Evolutionary conservation across 305 asterid genomes (phyloP).

Genomic region (Fraxinus latifolia): DNA sequence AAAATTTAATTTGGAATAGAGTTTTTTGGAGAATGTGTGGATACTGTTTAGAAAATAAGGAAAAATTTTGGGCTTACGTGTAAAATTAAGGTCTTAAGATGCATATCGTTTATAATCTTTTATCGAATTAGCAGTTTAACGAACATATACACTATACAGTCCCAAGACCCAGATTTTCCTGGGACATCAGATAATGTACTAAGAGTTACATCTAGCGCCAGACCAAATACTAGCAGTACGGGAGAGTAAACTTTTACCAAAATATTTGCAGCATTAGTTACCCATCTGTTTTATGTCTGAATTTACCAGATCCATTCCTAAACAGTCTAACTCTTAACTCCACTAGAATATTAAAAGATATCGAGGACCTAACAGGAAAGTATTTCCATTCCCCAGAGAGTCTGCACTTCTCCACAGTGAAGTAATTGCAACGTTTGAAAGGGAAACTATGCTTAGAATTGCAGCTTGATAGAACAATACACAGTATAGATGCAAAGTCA

Average conservation of each 20-base stretch:
- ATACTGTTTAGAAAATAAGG: neutral
- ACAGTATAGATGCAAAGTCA: neutral
- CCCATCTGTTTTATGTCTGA: neutral
- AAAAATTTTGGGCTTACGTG: too few relatives aligned
- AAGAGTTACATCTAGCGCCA: neutral
- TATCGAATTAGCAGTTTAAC: neutral
- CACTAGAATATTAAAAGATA: neutral
- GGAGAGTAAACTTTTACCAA: neutral
- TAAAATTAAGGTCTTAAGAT: neutral
- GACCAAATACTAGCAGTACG: neutral
- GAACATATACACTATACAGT: neutral
- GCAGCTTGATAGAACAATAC: slow-evolving; percentile 19
- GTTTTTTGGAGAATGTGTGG: neutral
- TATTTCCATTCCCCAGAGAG: slow-evolving; percentile 2
- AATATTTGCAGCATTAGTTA: slow-evolving; percentile 5
- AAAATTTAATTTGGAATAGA: neutral
- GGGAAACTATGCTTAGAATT: neutral
- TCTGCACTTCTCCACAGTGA: neutral
- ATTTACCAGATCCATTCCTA: neutral
- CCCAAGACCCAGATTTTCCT: neutral
- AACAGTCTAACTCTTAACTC: slow-evolving; percentile 2
- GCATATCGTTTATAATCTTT: neutral
- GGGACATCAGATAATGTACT: neutral
- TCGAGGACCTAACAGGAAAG: neutral
- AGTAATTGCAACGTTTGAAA: neutral